These are phyloP conservation scores for Endothia cerciana DNA, from an alignment of 2,329 filamentous ascomycete species.

Conservation along the genomic window DNA sequence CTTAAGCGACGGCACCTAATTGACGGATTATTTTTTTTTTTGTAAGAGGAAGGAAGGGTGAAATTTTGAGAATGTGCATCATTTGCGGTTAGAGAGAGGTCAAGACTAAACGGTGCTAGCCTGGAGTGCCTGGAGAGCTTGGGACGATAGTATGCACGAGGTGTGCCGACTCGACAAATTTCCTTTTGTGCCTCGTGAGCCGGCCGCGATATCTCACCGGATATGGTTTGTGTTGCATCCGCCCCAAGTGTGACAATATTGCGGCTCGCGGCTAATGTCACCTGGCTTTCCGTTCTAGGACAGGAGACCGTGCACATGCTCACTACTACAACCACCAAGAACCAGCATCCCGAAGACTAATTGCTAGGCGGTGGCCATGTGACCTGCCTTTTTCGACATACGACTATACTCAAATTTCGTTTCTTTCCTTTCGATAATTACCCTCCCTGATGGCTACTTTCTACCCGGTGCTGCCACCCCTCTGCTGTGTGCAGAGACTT, in stretches of 20 bases:
- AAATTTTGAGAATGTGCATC: background rate
- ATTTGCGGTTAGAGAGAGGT: background rate
- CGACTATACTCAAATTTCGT: background rate
- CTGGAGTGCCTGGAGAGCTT: background rate
- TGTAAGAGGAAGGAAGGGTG: too few relatives aligned
- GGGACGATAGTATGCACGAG: background rate
- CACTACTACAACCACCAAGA: background rate
- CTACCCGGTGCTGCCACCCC: background rate
- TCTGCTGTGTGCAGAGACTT: background rate
- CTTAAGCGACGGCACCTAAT: background rate
- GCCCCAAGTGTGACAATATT: background rate
- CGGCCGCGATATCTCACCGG: background rate
- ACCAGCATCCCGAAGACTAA: background rate
- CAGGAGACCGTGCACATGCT: background rate
- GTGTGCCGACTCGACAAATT: background rate
- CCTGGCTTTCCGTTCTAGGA: slow-evolving; percentile 2
- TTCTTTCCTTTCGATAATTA: background rate
- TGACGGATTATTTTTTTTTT: background rate
- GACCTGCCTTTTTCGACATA: slow-evolving; percentile 5
- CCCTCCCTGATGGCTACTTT: background rate
- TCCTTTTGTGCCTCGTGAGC: slow-evolving; percentile 4
- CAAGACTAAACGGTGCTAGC: background rate
- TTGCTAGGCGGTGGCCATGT: background rate
- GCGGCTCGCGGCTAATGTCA: slow-evolving; percentile 1
- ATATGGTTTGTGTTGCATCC: slow-evolving; percentile 5